Evolutionary conservation across 1,284 basidiomycete genomes (phyloP).

Genomic region (Phlebopus sp.): DNA sequence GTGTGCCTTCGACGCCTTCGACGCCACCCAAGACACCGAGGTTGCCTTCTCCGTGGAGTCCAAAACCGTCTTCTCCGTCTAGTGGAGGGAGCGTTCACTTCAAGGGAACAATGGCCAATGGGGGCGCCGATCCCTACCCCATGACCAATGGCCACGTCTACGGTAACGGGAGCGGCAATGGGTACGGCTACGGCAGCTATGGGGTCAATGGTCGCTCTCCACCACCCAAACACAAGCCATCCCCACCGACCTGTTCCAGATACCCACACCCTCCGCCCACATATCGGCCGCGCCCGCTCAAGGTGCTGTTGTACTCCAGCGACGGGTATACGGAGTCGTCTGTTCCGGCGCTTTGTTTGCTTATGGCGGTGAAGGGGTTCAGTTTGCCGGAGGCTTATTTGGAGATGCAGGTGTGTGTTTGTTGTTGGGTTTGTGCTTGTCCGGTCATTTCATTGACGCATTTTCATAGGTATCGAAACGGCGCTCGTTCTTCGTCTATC

Average conservation of each 20-base stretch:
- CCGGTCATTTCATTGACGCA: background rate
- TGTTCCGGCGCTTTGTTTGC: constrained; percentile 80
- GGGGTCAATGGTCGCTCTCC: background rate
- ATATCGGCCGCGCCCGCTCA: constrained; percentile 53
- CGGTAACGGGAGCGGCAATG: constrained; percentile 4
- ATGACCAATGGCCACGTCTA: constrained; percentile 11
- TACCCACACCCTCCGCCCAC: constrained; percentile 5
- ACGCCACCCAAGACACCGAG: constrained; percentile 11
- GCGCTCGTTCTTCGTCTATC: constrained; percentile 90
- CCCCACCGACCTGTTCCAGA: background rate
- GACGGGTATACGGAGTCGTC: constrained; percentile 91
- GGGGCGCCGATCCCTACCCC: constrained; percentile 17
- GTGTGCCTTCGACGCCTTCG: constrained; percentile 3
- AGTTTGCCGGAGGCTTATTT: constrained; percentile 87
- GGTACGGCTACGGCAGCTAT: too few relatives aligned
- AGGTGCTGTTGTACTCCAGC: constrained; percentile 71
- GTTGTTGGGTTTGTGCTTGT: background rate
- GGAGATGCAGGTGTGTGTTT: constrained; percentile 56
- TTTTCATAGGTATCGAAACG: constrained; percentile 54
- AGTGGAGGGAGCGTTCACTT: constrained; percentile 9
- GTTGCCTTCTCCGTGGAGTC: constrained; percentile 19
- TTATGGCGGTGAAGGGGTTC: constrained; percentile 79
- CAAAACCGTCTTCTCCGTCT: constrained; percentile 22
- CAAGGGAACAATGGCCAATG: background rate
- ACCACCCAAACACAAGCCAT: too few relatives aligned